These are phyloP conservation scores for Dictyostelium purpureum DNA, from an alignment of 78 protist species.

Conservation along the genomic window DNA sequence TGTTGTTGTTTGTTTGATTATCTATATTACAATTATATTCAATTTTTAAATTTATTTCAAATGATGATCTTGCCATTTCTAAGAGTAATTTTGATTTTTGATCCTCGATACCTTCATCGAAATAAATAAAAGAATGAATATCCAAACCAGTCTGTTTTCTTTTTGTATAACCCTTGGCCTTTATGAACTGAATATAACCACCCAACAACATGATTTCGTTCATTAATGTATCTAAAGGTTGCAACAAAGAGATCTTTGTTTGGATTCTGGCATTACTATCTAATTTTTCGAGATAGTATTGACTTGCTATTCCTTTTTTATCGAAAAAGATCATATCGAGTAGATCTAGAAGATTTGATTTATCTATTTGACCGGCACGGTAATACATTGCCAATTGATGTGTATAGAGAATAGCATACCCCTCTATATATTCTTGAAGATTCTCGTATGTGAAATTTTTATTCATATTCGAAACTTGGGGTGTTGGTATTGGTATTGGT, in stretches of 20 bases:
- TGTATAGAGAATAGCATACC: background rate
- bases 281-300: background rate
- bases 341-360: background rate
- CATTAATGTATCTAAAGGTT: background rate
- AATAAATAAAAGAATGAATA: background rate
- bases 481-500: conserved; percentile 17
- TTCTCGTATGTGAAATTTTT: background rate
- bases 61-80: background rate
- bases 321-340: background rate
- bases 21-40: background rate
- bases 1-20: background rate
- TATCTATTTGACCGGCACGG: background rate
- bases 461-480: background rate
- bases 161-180: background rate
- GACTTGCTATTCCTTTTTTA: background rate
- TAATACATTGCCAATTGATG: conserved; percentile 14
- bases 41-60: background rate
- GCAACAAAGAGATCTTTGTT: background rate
- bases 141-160: background rate
- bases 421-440: background rate
- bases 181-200: conserved; percentile 1
- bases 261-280: background rate
- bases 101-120: background rate
- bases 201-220: conserved; percentile 6
- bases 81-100: background rate